Evolutionary conservation across 2,329 filamentous ascomycete species (phyloP), one percentile per base, ranked within the genome.

Genomic region (Colletotrichum nymphaeae): DNA sequence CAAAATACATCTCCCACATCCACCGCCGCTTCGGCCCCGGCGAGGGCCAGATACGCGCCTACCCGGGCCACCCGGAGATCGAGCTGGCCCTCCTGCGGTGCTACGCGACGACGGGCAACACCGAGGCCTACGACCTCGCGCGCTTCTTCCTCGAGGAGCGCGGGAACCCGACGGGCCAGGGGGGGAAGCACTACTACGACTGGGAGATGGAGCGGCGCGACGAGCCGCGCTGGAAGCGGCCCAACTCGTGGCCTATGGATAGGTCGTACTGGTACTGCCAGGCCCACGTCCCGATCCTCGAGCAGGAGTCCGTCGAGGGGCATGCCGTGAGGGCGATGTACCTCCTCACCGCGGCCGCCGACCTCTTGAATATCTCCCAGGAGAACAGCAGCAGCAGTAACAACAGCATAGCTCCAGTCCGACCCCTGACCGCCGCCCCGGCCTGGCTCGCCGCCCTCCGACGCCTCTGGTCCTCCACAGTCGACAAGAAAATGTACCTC

Each of bases 271-370:
- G 86, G 86, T 91, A 91, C 76, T 85, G 87, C 67, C 89, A 91
- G 78, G 87, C 89, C 0, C 89, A 92, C 76, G 77, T 79, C 32
- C 89, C 89, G 0, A 87, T 92, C 24, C 75, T 85, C 1, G 82
- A 90, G 62, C 89, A 91, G 77, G 73, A 83, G 37, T 85, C 85
- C 0, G 84, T 92, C 57, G 87, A 91, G 75, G 90, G 90, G 0
- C 90, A 92, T 74, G 85, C 88, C 1, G 90, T 92, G 4, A 83
- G 90, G 35, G 89, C 88, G 0, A 87, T 91, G 84, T 92, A 92
- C 77, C 84, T 92, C 1, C 83, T 91, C 7, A 90, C 88, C 3
- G 89, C 87, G 0, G 88, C 88, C 0, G 87, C 90, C 0, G 90
- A 92, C 76, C 78, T 92, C 5, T 77, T 88, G 1, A 84, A 83